Conservation (phyloP, 441 rosid species). For the Gossypium gossypioides region DNA sequence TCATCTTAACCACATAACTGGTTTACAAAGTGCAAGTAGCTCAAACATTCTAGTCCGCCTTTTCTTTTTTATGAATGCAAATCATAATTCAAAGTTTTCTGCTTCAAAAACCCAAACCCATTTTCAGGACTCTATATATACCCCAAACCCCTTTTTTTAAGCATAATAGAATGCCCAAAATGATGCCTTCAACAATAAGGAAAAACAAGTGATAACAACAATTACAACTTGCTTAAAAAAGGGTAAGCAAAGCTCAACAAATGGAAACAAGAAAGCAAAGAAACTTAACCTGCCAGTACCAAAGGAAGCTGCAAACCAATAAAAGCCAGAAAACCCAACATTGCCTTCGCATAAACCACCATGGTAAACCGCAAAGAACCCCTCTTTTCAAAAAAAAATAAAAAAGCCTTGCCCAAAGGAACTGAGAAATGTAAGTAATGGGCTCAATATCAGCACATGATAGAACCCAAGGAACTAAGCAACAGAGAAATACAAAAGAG, state of each 20-base stretch:
- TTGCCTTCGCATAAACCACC: conserved; percentile 29
- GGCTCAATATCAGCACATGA: neutral
- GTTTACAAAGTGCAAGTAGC: conserved; percentile 2
- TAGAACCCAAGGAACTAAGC: neutral
- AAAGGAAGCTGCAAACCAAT: conserved; percentile 41
- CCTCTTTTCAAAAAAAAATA: neutral
- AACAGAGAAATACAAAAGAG: neutral
- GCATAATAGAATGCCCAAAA: neutral
- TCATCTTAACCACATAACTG: neutral
- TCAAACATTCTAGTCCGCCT: neutral
- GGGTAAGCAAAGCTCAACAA: neutral
- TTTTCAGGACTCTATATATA: conserved; percentile 13
- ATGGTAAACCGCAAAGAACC: conserved; percentile 24
- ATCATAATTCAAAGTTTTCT: neutral
- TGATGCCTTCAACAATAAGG: neutral
- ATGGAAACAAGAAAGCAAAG: neutral
- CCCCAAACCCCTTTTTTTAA: neutral
- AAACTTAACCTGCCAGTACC: conserved; percentile 43
- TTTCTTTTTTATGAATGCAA: neutral
- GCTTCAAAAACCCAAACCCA: conserved; percentile 17
- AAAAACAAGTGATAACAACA: neutral
- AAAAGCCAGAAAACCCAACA: conserved; percentile 41
- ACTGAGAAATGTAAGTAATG: neutral
- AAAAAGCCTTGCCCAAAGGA: neutral
- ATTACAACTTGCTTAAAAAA: neutral